A percentile compares a stretch with the other conserved stretches of the same genome.
These are phyloP conservation scores for Cochlearia excelsa DNA, from an alignment of 345 rosid species.

Conservation along the genomic window DNA sequence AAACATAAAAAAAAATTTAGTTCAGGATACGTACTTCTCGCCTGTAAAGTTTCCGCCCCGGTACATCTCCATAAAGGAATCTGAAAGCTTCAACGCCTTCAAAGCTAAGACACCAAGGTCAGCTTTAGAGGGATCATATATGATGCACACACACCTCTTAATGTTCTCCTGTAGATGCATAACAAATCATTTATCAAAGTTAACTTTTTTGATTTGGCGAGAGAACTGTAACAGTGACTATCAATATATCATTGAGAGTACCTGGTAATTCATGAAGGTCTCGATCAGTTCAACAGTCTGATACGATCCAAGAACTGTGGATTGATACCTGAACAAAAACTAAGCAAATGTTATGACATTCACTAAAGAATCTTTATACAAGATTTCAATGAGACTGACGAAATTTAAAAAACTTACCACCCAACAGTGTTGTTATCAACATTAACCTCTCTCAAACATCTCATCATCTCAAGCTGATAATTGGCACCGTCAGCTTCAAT, in stretches of 20 bases:
- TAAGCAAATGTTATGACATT: background rate
- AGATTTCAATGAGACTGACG: background rate
- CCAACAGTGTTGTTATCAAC: conserved; percentile 99
- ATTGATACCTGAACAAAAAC: conserved; percentile 73
- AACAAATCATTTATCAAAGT: background rate
- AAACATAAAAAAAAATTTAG: background rate
- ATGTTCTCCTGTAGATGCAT: conserved; percentile 69
- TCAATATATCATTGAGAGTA: conserved; percentile 31
- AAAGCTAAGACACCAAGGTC: conserved; percentile 85
- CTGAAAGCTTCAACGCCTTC: conserved; percentile 97
- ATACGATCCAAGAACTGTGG: conserved; percentile 83
- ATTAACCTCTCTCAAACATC: conserved; percentile 95
- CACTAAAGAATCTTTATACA: background rate
- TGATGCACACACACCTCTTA: conserved; percentile 91
- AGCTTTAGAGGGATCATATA: conserved; percentile 94
- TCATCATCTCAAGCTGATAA: conserved; percentile 99
- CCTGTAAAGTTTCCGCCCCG: conserved; percentile 78
- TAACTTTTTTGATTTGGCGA: background rate
- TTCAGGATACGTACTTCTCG: conserved; percentile 63
- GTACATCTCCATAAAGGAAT: conserved; percentile 93
- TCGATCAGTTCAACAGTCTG: conserved; percentile 94
- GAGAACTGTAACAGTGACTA: background rate
- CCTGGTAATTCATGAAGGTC: conserved; percentile 99
- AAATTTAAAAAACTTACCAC: conserved; percentile 48
- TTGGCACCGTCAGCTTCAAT: conserved; percentile 98